Base-by-base conservation (phyloP, 495 filamentous ascomycete genomes). In the Neurospora discreta region DNA sequence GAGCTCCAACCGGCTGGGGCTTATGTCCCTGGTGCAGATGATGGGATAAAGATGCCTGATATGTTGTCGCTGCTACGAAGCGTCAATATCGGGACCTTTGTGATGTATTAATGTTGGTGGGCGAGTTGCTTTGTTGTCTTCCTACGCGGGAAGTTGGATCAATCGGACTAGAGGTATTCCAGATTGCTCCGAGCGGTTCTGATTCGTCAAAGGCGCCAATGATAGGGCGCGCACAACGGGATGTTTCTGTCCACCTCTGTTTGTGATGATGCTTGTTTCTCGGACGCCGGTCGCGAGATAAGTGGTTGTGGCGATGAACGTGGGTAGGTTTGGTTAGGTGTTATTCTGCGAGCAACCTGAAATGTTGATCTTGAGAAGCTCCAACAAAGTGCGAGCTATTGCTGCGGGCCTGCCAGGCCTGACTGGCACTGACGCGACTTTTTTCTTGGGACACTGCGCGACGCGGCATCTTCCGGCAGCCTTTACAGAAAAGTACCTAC, bases 341-440 rank as follows among this genome's bases (percentile, higher is more conserved):
- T 68, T 23, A 40, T 39, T 26, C 9, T 42, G 71, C 68, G 41
- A 40, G 42, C 40, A 72, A 52, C 33, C 15, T 46, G 16, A 68
- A 15, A n/a, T 68, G 70, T 38, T 67, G 70, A 36, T 68, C 30
- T 71, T 73, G 69, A 42, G 60, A 26, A 73, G 72, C 69, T 65
- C 36, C 46, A 43, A 39, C 41, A 30, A 23, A 20, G 23, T 41
- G 52, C 26, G 26, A 65, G 52, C 26, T 65, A 15, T 65, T 65
- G 33, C 52, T 65, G 52, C 52, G 23, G 52, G 52, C 52, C 20
- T 52, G 41, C 10, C 26, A 60, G 26, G 52, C 52, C 52, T 65
- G 26, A 26, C 52, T 33, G 69, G 39, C 69, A 69, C 46, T 20
- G 72, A 73, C 72, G 72, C 72, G 72, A 73, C 72, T 73, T 73